Evolutionary conservation across 2,329 filamentous ascomycete genomes (phyloP).

Genomic region (Aspergillus intermedius): DNA sequence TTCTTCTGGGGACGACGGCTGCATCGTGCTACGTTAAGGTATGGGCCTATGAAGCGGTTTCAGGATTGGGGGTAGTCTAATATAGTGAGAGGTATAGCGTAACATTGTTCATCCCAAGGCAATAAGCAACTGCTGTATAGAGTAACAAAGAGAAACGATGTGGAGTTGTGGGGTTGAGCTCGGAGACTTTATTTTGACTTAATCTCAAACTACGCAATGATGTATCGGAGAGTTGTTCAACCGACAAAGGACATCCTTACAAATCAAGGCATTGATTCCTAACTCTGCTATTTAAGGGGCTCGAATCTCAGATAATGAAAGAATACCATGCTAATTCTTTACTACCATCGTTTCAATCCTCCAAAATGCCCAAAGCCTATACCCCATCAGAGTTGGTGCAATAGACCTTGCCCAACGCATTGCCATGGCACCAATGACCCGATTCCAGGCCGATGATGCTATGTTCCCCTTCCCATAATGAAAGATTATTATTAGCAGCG

Average conservation of each 20-base stretch:
- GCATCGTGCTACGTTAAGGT: constrained; percentile 12
- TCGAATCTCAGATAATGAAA: no score
- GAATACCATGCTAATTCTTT: no score
- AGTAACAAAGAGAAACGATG: not conserved
- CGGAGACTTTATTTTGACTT: no score
- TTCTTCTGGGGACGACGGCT: constrained; percentile 16
- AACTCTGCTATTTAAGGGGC: no score
- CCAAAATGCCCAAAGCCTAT: constrained; percentile 4
- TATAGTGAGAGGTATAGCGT: not conserved
- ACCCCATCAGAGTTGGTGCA: constrained; percentile 35
- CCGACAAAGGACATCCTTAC: no score
- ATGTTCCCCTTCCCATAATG: constrained; percentile 41
- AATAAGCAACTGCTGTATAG: not conserved
- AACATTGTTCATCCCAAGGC: not conserved
- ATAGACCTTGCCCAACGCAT: constrained; percentile 42
- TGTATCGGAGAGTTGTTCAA: no score
- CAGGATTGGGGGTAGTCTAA: not conserved
- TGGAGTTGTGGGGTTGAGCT: no score
- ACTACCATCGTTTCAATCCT: constrained; percentile 21
- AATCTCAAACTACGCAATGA: no score
- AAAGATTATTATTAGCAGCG: constrained; percentile 51
- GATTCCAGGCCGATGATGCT: constrained; percentile 43
- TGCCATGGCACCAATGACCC: constrained; percentile 53
- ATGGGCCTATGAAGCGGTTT: constrained; percentile 22
- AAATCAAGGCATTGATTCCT: no score